Base-by-base conservation (phyloP, 306 rosid genomes). In the Carpinus viminea region DNA sequence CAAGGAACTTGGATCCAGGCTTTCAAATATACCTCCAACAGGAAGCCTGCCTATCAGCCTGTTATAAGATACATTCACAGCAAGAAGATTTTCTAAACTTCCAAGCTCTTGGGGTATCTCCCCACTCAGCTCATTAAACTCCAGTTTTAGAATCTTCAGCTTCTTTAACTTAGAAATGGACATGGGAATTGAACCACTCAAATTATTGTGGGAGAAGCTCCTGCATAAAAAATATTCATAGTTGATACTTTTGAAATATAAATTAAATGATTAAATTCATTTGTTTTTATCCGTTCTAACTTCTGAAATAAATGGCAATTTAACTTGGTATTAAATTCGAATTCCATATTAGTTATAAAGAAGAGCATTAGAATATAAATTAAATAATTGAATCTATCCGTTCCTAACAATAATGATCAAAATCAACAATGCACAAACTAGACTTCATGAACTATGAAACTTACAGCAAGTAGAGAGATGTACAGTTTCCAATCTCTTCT, bases 101-200 rank as follows among this genome's bases (percentile, higher is more conserved):
- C 93, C 98, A 68, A 95, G 91, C 74, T 92, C 98, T 86, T 82
- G 86, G 69, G 98, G 98, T 83, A 95, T 86, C 86, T 95, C 98
- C 83, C 98, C 98, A 52, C 88, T 86, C 17, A 95, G 83, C 50
- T 90, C 81, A 89, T 95, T 95, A 84, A 86, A 81, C 82, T 95
- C 98, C 73, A 95, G 69, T 60, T 86, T 87, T 20, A 95, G 84
- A 76, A 95, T 90, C 88, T 90, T 86, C 48, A 95, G 93, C 78
- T 89, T 86, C 77, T 62, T 81, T 60, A 95, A 74, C 80, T 89
- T 85, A 36, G 98, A 88, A 81, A 93, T 83, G 72, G 98, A 86
- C 80, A 78, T 80, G 3, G 98, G 98, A 31, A 95, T 86, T 47
- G 83, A 38, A 73, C 98, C 98, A 48, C 76, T 91, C 72, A 95